These are phyloP conservation scores for Aspergillus viridinutans DNA, from an alignment of 2,329 filamentous ascomycete species.

Conservation along the genomic window DNA sequence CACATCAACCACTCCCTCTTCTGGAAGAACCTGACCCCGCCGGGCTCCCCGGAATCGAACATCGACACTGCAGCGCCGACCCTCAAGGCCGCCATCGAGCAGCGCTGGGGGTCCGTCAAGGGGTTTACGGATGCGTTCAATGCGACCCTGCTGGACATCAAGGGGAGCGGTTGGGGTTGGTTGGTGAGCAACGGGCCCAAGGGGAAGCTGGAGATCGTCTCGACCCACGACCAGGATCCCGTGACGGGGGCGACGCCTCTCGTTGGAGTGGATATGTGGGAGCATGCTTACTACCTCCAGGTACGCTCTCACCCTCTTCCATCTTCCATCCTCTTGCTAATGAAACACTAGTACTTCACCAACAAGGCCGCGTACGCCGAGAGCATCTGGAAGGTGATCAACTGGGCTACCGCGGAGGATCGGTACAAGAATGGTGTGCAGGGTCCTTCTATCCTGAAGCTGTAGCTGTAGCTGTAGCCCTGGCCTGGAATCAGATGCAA, in stretches of 20 bases:
- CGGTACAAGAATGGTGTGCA: constrained; percentile 46
- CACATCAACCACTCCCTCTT: constrained; percentile 93
- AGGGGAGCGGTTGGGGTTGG: constrained; percentile 89
- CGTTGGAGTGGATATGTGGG: constrained; percentile 86
- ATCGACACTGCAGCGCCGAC: constrained; percentile 52
- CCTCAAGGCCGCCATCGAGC: constrained; percentile 58
- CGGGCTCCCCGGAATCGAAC: constrained; percentile 55
- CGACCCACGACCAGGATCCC: constrained; percentile 83
- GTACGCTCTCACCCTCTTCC: constrained; percentile 31
- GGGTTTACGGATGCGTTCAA: constrained; percentile 64
- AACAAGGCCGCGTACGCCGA: constrained; percentile 89
- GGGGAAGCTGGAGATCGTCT: constrained; percentile 64
- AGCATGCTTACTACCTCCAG: constrained; percentile 87
- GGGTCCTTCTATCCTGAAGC: constrained; percentile 21
- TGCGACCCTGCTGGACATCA: constrained; percentile 63
- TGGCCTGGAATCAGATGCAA: not conserved
- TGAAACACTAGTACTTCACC: constrained; percentile 70
- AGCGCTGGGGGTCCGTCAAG: constrained; percentile 65
- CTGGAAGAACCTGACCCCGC: constrained; percentile 75
- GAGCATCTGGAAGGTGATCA: constrained; percentile 87
- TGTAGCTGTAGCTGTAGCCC: constrained; percentile 11
- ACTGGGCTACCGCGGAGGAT: constrained; percentile 82
- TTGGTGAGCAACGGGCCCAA: constrained; percentile 60
- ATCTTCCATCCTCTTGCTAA: not conserved
- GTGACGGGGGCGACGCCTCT: constrained; percentile 73